Evolutionary conservation across 257 asterid genomes (phyloP), one percentile per base, ranked within the genome.

Genomic region (Craterostigma plantagineum): DNA sequence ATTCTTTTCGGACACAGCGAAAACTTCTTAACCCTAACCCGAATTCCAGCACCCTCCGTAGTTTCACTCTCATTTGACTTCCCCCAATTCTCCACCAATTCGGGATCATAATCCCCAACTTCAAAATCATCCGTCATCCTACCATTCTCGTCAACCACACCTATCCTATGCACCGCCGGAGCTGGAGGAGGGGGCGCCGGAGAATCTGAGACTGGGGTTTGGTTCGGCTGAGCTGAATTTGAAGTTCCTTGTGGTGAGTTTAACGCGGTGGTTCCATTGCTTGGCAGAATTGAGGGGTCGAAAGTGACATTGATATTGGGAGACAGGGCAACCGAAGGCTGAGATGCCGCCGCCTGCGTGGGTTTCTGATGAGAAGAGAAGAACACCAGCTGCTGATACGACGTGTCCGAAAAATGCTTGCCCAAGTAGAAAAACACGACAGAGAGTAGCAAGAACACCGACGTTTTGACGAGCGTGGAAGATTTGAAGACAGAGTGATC

Each of bases 101-200:
- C 84, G 15, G 76, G 69, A 55, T 76, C 93, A 64, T 69, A 65
- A 33, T 71, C 85, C 30, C 95, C 97, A 40, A 82, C 76, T 58
- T 71, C 76, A 62, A 87, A 87, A 50, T 81, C 61, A 47, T 76
- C 72, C 62, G 60, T 65, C 97, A 81, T 81, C 46, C 58, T 74
- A 14, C 93, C 95, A 45, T 62, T 71, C 76, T 78, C 92, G 55
- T 87, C 90, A 74, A 87, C 63, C 57, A 87, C 69, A 44, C 97
- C 97, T 81, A 67, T 75, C 67, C 72, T 65, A 70, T 81, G 64
- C 59, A 75, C 55, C 33, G 58, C 74, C 55, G 83, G 81, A 11
- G 77, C 65, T 3, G 71, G 69, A 0, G 69, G 66, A 0, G 75
- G 55, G 16, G 65, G 53, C 33, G 56, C 40, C 23, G 62, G 45